Evolutionary conservation across 768 basidiomycete genomes (phyloP), one percentile per base, ranked within the genome.

Genomic region (Chalciporus sphaerocephalus): DNA sequence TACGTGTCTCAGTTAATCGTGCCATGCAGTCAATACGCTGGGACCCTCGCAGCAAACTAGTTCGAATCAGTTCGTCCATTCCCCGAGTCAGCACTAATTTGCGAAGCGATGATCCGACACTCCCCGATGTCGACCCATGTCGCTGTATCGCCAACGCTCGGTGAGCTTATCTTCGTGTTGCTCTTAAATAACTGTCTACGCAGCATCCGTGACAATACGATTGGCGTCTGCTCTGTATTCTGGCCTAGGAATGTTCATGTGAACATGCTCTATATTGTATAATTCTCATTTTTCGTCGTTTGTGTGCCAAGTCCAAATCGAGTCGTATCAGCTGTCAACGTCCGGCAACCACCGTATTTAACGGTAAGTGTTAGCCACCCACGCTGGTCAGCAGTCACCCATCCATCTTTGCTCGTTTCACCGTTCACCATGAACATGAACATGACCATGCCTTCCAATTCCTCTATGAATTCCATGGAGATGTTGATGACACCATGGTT

Each of bases 401-500:
- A 11, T 30, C 3, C n/a, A n/a, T n/a, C 22, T 34, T 16, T 7
- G 12, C 22, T 21, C 23, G 10, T 36, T 27, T 9, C 25, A 27
- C n/a, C 23, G n/a, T 41, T 49, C 42, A 47, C 40, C 24, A 49
- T 56, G n/a, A 17, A 24, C 7, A 4, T 34, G 9, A 18, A 16
- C 43, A 46, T 35, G 47, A 37, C 15, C 48, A 50, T 38, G 16
- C 48, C 57, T 9, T 46, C 47, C 5, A 12, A 11, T 13, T 54
- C 42, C 20, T 51, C 50, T 38, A 55, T 52, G 30, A 12, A 12
- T 15, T 53, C 42, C 21, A 51, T 51, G 40, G 55, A 51, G 28
- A 57, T 52, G 25, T 32, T 61, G 71, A 88, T 87, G 85, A 72
- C 69, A 2, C 78, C 85, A 1, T 88, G 76, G 64, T 66, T 91